Evolutionary conservation across 2,329 filamentous ascomycete species (phyloP).

Genomic region (Pseudocercospora crystallina): DNA sequence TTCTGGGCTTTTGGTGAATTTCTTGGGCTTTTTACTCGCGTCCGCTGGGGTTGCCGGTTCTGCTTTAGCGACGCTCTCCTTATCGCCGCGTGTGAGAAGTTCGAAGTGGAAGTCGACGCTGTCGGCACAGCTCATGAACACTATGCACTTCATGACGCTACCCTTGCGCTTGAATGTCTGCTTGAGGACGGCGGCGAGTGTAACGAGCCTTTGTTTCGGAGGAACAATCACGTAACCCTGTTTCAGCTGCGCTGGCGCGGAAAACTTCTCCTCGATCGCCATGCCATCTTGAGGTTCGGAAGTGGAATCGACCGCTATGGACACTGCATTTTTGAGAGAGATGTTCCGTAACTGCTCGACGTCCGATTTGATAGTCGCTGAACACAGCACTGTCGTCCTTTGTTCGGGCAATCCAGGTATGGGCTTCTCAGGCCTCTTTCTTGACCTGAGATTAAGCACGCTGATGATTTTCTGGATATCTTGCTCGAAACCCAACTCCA

Average conservation of each 20-base stretch:
- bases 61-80: conserved; percentile 29
- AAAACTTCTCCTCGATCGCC: conserved; percentile 59
- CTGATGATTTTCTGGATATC: conserved; percentile 85
- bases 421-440: conserved; percentile 60
- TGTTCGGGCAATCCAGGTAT: conserved; percentile 69
- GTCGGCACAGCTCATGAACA: conserved; percentile 96
- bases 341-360: conserved; percentile 93
- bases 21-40: conserved; percentile 22
- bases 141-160: conserved; percentile 92
- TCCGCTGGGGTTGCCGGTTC: conserved; percentile 22
- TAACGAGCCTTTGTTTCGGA: conserved; percentile 86
- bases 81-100: conserved; percentile 60
- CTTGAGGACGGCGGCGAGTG: conserved; percentile 79
- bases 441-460: conserved; percentile 68
- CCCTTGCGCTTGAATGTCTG: conserved; percentile 84
- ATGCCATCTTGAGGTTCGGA: conserved; percentile 47
- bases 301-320: conserved; percentile 69
- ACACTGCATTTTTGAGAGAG: conserved; percentile 86
- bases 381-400: conserved; percentile 86
- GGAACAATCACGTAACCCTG: conserved; percentile 87
- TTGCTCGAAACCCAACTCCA: conserved; percentile 96
- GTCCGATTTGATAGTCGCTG: conserved; percentile 96
- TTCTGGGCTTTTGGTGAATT: conserved; percentile 25
- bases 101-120: conserved; percentile 97
- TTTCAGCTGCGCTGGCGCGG: conserved; percentile 87